Percentiles rank a stretch among this genome's conserved stretches.
phyloP scores from a whole-genome alignment of 257 asterid genomes.

The Ajuga chamaepitys region DNA sequence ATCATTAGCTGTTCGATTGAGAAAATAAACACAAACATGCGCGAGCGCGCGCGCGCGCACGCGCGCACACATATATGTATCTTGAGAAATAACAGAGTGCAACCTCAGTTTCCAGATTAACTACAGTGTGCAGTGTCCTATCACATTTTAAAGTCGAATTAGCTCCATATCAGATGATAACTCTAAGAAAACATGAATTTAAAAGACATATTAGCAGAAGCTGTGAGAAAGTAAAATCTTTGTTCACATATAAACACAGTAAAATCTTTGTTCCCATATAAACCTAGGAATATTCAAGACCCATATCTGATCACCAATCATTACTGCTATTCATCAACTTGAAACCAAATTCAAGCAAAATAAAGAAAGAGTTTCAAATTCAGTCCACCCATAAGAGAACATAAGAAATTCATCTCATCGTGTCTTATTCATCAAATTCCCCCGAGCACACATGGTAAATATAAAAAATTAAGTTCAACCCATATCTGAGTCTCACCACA shows the following conservation, averaged over 20 bases:
- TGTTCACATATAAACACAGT: background rate
- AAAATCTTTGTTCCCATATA: background rate
- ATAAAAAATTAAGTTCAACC: background rate
- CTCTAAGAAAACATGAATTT: background rate
- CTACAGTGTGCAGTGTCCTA: background rate
- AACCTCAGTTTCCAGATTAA: background rate
- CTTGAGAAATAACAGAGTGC: background rate
- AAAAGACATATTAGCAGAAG: background rate
- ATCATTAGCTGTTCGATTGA: background rate
- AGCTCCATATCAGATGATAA: background rate
- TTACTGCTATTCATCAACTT: background rate
- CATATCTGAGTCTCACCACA: background rate
- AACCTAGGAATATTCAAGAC: background rate
- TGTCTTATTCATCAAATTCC: background rate
- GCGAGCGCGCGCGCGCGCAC: too few species aligned
- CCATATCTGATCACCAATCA: background rate
- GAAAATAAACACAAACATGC: background rate
- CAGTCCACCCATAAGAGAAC: background rate
- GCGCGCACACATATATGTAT: background rate
- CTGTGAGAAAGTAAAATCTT: background rate
- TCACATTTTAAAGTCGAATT: background rate
- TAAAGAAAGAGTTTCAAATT: background rate
- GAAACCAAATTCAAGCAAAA: background rate
- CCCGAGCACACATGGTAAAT: slow-evolving; percentile 3
- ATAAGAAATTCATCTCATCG: background rate